Evolutionary conservation across 805 yeast species (phyloP), one percentile per base, ranked within the genome.

Genomic region (Lachancea sp.): DNA sequence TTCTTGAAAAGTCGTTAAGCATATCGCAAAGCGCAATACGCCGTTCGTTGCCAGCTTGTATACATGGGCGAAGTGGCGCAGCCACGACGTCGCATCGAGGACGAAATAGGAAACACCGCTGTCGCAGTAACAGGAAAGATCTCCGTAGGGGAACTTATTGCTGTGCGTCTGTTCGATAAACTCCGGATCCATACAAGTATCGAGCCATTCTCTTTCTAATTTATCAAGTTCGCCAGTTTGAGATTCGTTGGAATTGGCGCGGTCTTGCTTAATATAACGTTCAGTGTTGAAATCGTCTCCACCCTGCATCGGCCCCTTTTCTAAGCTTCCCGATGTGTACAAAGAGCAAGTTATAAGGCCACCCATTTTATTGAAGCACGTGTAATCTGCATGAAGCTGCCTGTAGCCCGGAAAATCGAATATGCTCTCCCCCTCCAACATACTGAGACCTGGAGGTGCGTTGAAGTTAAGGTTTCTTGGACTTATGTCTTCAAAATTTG

Each of bases 31-130:
- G 46, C 71, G 75, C 45, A 83, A 69, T 2, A 81, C 72, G 11
- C 69, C 71, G 48, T 75, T 74, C 23, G 80, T 69, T 9, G 81
- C 72, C 50, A 85, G 76, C 56, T 83, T 83, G 63, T 71, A 83
- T 16, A 83, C 68, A 45, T 81, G 71, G 2, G 90, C 94, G 57
- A 88, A 82, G 53, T 82, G 89, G 51, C 83, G 80, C 47, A 83
- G 64, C 89, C 90, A 83, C 42, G 82, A 76, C 48, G 84, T 83
- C 2, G 92, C 83, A 60, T 83, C 94, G 42, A 83, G 65, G 1
- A 85, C 74, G 40, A 82, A 69, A 50, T 69, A 70, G 0, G 85
- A 78, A 17, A 75, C 54, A 13, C 70, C 56, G 9, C 75, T 70
- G 55, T 78, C 83, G 70, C 78, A 76, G 30, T 69, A 61, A 34